Conservation (phyloP, 2,329 filamentous ascomycete genomes). For the Colletotrichum sp. region DNA sequence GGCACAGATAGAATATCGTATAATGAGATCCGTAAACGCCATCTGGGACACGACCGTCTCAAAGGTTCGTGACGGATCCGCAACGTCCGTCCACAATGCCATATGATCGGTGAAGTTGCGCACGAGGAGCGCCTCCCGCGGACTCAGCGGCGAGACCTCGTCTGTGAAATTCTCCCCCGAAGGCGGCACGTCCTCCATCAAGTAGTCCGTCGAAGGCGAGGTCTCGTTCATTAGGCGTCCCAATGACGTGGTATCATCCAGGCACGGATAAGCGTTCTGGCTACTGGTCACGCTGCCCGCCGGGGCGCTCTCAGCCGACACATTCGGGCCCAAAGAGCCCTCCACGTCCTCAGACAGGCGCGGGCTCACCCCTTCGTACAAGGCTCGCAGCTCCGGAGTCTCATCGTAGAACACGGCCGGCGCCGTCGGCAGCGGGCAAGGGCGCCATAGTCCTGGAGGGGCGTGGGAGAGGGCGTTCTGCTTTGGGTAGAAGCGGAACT, state of each 20-base stretch:
- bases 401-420: not conserved
- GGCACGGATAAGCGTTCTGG: not conserved
- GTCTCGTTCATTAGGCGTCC: not conserved
- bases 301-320: not conserved
- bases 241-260: not conserved
- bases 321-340: not conserved
- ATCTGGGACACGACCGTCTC: not conserved
- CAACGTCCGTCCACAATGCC: not conserved
- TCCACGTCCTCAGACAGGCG: not conserved
- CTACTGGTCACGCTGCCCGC: not conserved
- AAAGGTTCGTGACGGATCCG: not conserved
- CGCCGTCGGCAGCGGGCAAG: not conserved
- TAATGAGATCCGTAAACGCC: not conserved
- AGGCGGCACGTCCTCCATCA: not conserved
- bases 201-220: not conserved
- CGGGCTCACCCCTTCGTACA: not conserved
- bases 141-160: not conserved
- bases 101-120: not conserved
- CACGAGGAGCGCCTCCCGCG: not conserved
- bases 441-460: not conserved
- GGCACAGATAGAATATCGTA: not conserved
- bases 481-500: not conserved
- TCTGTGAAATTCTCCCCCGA: fast-evolving
- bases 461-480: not conserved
- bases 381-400: not conserved